Evolutionary conservation across 805 yeast species (phyloP), one percentile per base, ranked within the genome.

Genomic region (Zygoascus bituminiphila): DNA sequence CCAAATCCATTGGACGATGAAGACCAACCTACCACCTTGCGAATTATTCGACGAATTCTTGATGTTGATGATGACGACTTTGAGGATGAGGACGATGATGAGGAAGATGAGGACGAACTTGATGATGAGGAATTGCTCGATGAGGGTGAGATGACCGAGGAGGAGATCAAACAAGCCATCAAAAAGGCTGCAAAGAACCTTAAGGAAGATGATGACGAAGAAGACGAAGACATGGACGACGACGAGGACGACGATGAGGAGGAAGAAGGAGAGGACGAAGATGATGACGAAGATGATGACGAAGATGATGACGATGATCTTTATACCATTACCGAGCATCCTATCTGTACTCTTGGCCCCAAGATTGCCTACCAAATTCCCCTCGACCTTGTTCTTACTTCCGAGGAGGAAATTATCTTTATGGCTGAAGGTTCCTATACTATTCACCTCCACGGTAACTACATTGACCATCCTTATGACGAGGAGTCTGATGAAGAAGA

Each of bases 401-500:
- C 98, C 62, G 91, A 82, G 62, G 98, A 93, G 73, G 95, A 89
- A 64, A 88, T 93, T 53, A 81, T 75, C 74, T 93, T 93, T 63
- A 95, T 88, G 63, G 97, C 86, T 50, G 84, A 96, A 53, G 98
- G 98, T 64, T 88, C 97, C 23, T 91, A 88, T 74, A 84, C 95
- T 57, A 76, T 93, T 57, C 94, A 91, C 68, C 73, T 93, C 60
- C 75, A 86, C 58, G 99, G 99, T 74, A 91, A 93, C 82, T 88
- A 83, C 71, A 83, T 93, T 63, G 95, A 86, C 69, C 96, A 89
- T 70, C 97, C 98, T 67, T 87, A 81, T 62, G 96, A 89, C 62
- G 83, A 78, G 47, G 78, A 73, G 50, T 68, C 65, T 53, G 77
- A 75, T 45, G 79, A 73, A 45, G 71, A 69, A 35, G 75, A 72